phyloP scores from a whole-genome alignment of 2,329 filamentous ascomycete genomes.

The Arthrobotrys iridis region DNA sequence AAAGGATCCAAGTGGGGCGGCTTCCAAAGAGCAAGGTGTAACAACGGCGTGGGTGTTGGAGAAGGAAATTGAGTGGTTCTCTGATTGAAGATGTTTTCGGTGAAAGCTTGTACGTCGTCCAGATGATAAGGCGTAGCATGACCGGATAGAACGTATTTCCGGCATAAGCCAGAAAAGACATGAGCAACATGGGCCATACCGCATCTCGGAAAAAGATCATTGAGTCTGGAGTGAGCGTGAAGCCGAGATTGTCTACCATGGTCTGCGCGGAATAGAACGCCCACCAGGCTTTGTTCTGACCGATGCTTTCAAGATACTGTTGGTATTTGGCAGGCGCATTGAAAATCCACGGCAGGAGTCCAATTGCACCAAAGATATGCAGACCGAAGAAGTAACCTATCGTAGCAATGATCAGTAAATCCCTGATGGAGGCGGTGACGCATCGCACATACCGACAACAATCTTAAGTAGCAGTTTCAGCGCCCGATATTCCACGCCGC shows the following conservation, averaged over 20 bases:
- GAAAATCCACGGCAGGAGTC: constrained; percentile 83
- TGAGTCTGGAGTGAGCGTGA: constrained; percentile 61
- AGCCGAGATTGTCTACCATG: constrained; percentile 44
- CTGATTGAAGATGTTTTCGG: constrained; percentile 61
- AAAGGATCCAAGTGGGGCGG: constrained; percentile 67
- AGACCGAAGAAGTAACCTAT: constrained; percentile 81
- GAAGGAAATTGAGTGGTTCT: constrained; percentile 64
- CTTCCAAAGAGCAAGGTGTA: constrained; percentile 69
- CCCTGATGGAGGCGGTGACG: constrained; percentile 70
- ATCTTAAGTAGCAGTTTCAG: constrained; percentile 68
- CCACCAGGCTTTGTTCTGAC: constrained; percentile 70
- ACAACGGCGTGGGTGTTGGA: constrained; percentile 68
- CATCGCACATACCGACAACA: constrained; percentile 71
- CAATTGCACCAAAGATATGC: constrained; percentile 77
- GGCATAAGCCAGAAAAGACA: constrained; percentile 66
- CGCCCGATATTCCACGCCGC: constrained; percentile 73
- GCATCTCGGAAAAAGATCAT: constrained; percentile 62
- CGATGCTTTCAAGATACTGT: constrained; percentile 72
- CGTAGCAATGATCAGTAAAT: constrained; percentile 58
- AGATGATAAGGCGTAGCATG: constrained; percentile 67
- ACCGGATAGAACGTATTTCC: constrained; percentile 68
- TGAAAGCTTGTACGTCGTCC: constrained; percentile 64
- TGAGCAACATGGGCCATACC: constrained; percentile 63
- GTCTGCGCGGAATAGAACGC: constrained; percentile 59
- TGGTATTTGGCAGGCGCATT: constrained; percentile 75